A percentile compares a stretch with the other conserved stretches of the same genome.
Conservation (phyloP, 129 eudicot species). For the Gnaphalium uliginosum region DNA sequence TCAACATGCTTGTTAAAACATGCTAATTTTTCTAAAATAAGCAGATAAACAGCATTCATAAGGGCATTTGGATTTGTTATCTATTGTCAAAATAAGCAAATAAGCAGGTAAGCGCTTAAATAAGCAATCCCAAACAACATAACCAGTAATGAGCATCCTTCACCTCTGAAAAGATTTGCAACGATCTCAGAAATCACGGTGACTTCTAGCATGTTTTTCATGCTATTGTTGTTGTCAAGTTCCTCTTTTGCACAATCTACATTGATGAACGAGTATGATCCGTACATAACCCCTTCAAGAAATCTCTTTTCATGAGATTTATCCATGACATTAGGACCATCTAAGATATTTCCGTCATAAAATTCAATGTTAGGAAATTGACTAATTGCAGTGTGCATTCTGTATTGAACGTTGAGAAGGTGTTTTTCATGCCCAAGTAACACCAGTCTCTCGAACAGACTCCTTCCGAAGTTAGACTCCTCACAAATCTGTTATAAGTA, state of each 20-base stretch:
- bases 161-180: conserved; percentile 48
- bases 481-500: conserved; percentile 41
- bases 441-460: conserved; percentile 65
- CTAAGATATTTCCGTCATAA: conserved; percentile 45
- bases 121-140: conserved; percentile 26
- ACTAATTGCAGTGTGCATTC: conserved; percentile 91
- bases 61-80: too few species aligned
- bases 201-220: conserved; percentile 51
- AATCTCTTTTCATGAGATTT: conserved; percentile 25
- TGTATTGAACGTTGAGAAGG: conserved; percentile 70
- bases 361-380: conserved; percentile 68
- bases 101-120: too few species aligned
- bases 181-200: conserved; percentile 44
- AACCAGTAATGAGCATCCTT: conserved; percentile 1
- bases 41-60: too few species aligned
- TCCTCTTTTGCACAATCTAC: conserved; percentile 48
- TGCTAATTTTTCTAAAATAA: too few species aligned
- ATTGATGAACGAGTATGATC: conserved; percentile 61
- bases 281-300: conserved; percentile 43
- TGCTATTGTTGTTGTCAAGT: conserved; percentile 35
- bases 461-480: conserved; percentile 69
- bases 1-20: too few species aligned
- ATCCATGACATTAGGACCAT: conserved; percentile 51
- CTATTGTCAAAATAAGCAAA: too few species aligned
- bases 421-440: conserved; percentile 63